Percentiles rank a stretch among this genome's conserved stretches.
Conservation (phyloP, 441 rosid species). For the Flueggea neowawraea region DNA sequence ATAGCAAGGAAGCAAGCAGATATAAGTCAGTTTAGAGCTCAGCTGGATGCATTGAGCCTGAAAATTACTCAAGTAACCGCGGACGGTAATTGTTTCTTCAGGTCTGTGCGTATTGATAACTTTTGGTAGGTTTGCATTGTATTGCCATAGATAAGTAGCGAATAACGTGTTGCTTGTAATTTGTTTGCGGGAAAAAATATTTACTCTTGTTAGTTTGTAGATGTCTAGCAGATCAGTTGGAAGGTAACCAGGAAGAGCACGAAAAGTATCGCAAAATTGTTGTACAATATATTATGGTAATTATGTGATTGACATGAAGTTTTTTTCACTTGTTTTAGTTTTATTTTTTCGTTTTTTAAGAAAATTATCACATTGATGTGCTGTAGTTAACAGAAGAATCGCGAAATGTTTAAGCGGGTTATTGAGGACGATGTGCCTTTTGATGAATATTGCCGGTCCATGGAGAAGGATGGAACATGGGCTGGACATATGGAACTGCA, state of each 20-base stretch:
- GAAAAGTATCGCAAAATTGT: constrained; percentile 71
- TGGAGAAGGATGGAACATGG: constrained; percentile 94
- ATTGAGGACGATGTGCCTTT: constrained; percentile 92
- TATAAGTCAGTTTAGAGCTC: constrained; percentile 49
- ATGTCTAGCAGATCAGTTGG: constrained; percentile 88
- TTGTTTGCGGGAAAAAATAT: not conserved
- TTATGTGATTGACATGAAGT: constrained; percentile 26
- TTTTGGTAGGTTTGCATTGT: not conserved
- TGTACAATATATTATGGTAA: constrained; percentile 67
- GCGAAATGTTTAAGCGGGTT: constrained; percentile 84
- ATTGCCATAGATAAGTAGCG: not conserved
- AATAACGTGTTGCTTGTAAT: no score
- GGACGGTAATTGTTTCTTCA: constrained; percentile 96
- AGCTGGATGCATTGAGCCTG: constrained; percentile 67
- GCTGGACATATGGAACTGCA: constrained; percentile 98
- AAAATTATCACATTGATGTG: constrained; percentile 11
- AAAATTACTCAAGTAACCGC: constrained; percentile 72
- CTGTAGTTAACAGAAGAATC: constrained; percentile 51
- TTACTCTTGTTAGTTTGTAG: constrained; percentile 41
- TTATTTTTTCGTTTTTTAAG: not conserved
- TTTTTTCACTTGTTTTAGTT: not conserved
- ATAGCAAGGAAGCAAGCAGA: constrained; percentile 64
- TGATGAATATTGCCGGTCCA: constrained; percentile 76
- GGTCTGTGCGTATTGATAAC: constrained; percentile 42
- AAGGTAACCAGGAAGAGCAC: constrained; percentile 81